phyloP scores from a whole-genome alignment of 2,329 filamentous ascomycete species.

The Sphaerulina musiva region DNA sequence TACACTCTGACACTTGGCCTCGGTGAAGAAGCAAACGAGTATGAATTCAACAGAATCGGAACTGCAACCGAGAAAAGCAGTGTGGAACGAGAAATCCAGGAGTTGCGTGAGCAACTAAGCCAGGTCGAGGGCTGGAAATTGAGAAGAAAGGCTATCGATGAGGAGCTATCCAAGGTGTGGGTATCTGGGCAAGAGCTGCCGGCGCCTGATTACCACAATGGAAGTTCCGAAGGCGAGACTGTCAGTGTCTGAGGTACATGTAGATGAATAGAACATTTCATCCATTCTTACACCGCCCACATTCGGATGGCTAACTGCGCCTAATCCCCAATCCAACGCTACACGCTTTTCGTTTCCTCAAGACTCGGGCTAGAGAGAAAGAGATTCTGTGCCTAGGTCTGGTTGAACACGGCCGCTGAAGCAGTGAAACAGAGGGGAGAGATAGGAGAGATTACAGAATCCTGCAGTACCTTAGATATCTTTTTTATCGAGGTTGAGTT shows the following conservation, averaged over 20 bases:
- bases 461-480: no score
- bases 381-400: no score
- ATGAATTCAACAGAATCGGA: conserved; percentile 90
- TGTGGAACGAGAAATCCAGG: conserved; percentile 82
- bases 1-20: conserved; percentile 81
- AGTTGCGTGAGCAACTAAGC: conserved; percentile 70
- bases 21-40: conserved; percentile 74
- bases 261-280: not conserved
- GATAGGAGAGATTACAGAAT: no score
- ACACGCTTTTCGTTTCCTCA: no score
- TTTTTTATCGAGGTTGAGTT: no score
- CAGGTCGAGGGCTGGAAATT: conserved; percentile 80
- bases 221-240: conserved; percentile 13
- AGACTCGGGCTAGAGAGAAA: no score
- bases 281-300: no score
- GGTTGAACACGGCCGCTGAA: no score
- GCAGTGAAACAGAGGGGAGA: no score
- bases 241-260: conserved; percentile 6
- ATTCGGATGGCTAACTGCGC: no score
- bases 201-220: conserved; percentile 18
- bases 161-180: conserved; percentile 64
- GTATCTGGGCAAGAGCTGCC: conserved; percentile 39
- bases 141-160: conserved; percentile 72
- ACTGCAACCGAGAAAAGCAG: conserved; percentile 88
- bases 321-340: no score